A percentile compares a stretch with the other conserved stretches of the same genome.
These are phyloP conservation scores for Dalbergia cultrata DNA, from an alignment of 306 rosid species.

Conservation along the genomic window DNA sequence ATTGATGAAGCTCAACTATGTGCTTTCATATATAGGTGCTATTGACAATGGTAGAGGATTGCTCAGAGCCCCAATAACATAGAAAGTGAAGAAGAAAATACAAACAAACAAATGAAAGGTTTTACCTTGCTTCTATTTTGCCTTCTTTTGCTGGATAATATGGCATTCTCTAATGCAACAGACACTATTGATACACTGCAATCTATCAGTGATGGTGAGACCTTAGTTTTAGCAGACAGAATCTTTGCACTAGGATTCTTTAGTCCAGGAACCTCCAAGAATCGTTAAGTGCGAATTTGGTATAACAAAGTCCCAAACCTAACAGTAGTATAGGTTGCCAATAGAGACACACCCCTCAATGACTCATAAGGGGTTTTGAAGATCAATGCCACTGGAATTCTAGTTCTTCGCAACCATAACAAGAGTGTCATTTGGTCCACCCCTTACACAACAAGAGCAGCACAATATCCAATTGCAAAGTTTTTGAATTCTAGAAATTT, in stretches of 20 bases:
- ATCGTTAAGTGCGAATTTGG: neutral
- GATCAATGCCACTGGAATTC: neutral
- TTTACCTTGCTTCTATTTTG: slow-evolving; percentile 15
- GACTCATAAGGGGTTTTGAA: neutral
- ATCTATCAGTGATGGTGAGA: slow-evolving; percentile 33
- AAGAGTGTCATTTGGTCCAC: slow-evolving; percentile 52
- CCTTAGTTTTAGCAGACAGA: slow-evolving; percentile 33
- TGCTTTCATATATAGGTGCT: too few species aligned
- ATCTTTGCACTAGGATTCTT: slow-evolving; percentile 9
- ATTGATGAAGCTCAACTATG: too few species aligned
- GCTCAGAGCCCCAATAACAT: too few species aligned
- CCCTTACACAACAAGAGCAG: slow-evolving; percentile 9
- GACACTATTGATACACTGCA: slow-evolving; percentile 7
- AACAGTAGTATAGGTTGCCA: neutral
- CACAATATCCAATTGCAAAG: slow-evolving; percentile 39
- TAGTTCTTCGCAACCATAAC: slow-evolving; percentile 49
- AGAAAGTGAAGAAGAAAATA: too few species aligned
- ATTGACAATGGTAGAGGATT: too few species aligned
- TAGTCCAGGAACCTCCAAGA: neutral
- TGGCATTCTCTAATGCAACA: neutral
- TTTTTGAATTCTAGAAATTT: slow-evolving; percentile 58
- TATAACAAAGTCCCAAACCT: neutral
- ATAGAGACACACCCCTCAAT: neutral
- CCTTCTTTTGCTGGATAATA: slow-evolving; percentile 13
- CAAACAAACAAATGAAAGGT: too few species aligned